Evolutionary conservation across 306 rosid species (phyloP), one percentile per base, ranked within the genome.

Genomic region (Canavalia gladiata): DNA sequence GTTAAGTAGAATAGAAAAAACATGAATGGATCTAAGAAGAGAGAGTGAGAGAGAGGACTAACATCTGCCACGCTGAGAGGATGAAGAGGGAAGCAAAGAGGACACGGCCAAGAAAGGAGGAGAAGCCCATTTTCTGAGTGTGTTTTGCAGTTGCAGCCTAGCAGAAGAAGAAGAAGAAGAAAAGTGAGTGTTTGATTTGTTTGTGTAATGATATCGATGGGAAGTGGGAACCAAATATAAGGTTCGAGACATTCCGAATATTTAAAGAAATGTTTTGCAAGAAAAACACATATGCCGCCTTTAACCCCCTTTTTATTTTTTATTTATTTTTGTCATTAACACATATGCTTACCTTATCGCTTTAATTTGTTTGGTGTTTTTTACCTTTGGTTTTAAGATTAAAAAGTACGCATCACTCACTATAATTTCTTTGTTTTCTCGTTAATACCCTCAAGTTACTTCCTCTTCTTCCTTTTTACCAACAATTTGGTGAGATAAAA

Each of bases 61-160:
- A 92, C 98, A 90, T 87, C 87, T 92, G 97, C 91, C 94, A 90
- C 2, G 98, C 98, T 29, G 97, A 92, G 85, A 92, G 92, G 86
- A 94, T 91, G 91, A 94, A 94, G 88, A 94, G 74, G 59, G 97
- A 89, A 57, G 98, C 97, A 80, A 94, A 94, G 75, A 94, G 94
- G 65, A 94, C 88, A 7, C 98, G 94, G 51, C 98, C 98, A 76
- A 92, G 84, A 78, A 91, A 91, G 76, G 97, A 92, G 84, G 78
- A 69, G 88, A 94, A 92, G 1, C 95, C 97, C 98, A 94, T 94
- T 30, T 52, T 76, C 1, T 33, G 1, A 33, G 1, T 66, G 59
- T 70, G 56, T 37, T 8, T 29, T 25, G 72, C 1, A 18, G 51
- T 7, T 1, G 84, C 65, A 57, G 54, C 3, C 4, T 35, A 18